A percentile compares a stretch with the other conserved stretches of the same genome.
phyloP scores from a whole-genome alignment of 768 basidiomycete species.

The Tremella fuciformis region DNA sequence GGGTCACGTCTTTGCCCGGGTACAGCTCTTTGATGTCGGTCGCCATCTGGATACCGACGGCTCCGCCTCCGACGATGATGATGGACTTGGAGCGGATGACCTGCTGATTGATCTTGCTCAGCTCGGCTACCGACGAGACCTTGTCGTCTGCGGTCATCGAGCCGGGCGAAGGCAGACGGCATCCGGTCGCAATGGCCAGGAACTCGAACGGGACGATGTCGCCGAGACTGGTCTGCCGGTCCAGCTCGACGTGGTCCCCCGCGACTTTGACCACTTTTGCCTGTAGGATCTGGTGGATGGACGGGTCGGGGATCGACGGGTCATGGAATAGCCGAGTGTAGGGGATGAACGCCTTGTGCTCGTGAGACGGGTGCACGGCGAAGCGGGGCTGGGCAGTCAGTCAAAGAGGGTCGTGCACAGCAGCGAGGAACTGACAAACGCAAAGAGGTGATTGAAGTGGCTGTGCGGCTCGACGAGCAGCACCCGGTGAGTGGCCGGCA shows the following conservation, averaged over 20 bases:
- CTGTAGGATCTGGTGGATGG: conserved; percentile 1
- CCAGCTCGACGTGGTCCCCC: background rate
- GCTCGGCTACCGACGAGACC: background rate
- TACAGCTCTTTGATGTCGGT: conserved; percentile 6
- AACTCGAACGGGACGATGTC: conserved; percentile 1
- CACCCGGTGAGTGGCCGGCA: background rate
- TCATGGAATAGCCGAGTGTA: conserved; percentile 2
- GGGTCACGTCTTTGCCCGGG: background rate
- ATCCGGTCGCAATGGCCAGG: conserved; percentile 7
- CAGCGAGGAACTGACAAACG: background rate
- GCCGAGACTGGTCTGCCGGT: background rate
- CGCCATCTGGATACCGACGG: conserved; percentile 6
- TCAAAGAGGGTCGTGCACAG: background rate
- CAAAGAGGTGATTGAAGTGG: conserved; percentile 7
- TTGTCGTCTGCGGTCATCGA: background rate
- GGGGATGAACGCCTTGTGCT: conserved; percentile 10
- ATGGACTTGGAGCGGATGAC: background rate
- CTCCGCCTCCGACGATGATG: conserved; percentile 12
- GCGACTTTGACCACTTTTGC: background rate
- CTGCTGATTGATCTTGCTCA: background rate
- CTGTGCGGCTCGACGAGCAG: background rate
- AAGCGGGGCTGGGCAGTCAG: conserved; percentile 2
- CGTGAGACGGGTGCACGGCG: background rate
- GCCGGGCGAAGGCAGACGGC: background rate
- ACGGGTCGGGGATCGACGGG: background rate